Base-by-base conservation (phyloP, 2,329 filamentous ascomycete species). In the Aspergillus texensis region DNA sequence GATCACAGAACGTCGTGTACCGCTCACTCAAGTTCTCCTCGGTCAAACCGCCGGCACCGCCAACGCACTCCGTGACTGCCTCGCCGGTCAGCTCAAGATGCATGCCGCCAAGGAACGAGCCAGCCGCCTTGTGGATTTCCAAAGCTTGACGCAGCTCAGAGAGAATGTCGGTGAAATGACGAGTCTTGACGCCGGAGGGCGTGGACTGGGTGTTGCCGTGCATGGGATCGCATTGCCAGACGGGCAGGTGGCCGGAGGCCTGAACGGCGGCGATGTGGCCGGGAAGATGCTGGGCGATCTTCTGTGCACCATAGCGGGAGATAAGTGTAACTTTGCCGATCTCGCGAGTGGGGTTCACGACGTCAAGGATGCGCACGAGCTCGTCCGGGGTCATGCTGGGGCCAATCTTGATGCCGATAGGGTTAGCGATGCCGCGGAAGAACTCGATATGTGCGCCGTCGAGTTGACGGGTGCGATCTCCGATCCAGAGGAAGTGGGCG, bases 191-290 rank as follows among this genome's bases (percentile, higher is more conserved):
- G 30, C 93, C 93, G 0, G 86, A 82, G 0, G 87, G 85, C 0
- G 92, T 94, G 55, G 83, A 83, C 55, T 85, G 83, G 0, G 86
- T 89, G 75, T 90, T 90, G 34, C 95, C 95, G 80, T 99, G 95
- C 95, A 99, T 99, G 26, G 95, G 95, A 79, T 99, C 95, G 80
- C 94, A 98, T 81, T 98, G 95, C 94, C 94, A 98, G 71, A 97
- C 92, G 4, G 96, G 93, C 26, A 84, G 72, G 74, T 90, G 88
- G 0, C 85, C 93, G 62, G 91, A 94, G 71, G 85, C 85, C 77
- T 95, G 91, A 30, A 99, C 94, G 43, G 92, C 93, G 69, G 91
- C 88, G 75, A 99, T 98, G 79, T 98, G 95, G 10, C 82, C 84
- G 0, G 93, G 92, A 0, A 99, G 86, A 66, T 96, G 87, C 6